A percentile compares a stretch with the other conserved stretches of the same genome.
phyloP scores from a whole-genome alignment of 768 basidiomycete species.

The Psilocybe tampanensis region DNA sequence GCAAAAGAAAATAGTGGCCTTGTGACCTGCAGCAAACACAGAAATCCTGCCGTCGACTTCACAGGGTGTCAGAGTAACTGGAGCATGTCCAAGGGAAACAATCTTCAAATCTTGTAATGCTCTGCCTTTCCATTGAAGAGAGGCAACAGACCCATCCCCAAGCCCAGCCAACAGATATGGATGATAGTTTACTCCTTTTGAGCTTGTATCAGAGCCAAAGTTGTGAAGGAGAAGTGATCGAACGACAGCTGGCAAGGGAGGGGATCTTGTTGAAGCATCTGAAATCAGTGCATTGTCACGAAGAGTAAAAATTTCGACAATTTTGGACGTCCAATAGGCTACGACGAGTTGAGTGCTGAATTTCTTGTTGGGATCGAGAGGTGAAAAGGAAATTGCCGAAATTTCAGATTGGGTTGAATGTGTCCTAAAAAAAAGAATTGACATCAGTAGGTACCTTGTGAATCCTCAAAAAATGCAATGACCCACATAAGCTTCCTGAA shows the following conservation, averaged over 20 bases:
- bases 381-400: slow-evolving; percentile 68
- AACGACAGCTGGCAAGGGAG: slow-evolving; percentile 41
- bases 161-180: slow-evolving; percentile 73
- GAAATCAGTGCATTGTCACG: slow-evolving; percentile 26
- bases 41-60: slow-evolving; percentile 51
- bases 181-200: slow-evolving; percentile 38
- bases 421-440: slow-evolving; percentile 3
- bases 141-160: slow-evolving; percentile 71
- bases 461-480: neutral
- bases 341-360: slow-evolving; percentile 56
- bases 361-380: slow-evolving; percentile 47
- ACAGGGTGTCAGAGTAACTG: slow-evolving; percentile 63
- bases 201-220: slow-evolving; percentile 48
- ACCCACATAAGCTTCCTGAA: slow-evolving; percentile 23
- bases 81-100: slow-evolving; percentile 65
- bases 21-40: slow-evolving; percentile 73
- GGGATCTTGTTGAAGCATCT: slow-evolving; percentile 27
- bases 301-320: slow-evolving; percentile 56
- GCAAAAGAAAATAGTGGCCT: slow-evolving; percentile 70
- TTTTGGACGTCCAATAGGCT: slow-evolving; percentile 77
- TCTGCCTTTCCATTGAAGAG: slow-evolving; percentile 50
- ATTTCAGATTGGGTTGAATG: slow-evolving; percentile 46
- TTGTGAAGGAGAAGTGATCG: slow-evolving; percentile 56
- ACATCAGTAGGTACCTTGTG: neutral
- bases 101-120: slow-evolving; percentile 54